phyloP scores from a whole-genome alignment of 2,329 filamentous ascomycete genomes.

The Pseudohalonectria lignicola region DNA sequence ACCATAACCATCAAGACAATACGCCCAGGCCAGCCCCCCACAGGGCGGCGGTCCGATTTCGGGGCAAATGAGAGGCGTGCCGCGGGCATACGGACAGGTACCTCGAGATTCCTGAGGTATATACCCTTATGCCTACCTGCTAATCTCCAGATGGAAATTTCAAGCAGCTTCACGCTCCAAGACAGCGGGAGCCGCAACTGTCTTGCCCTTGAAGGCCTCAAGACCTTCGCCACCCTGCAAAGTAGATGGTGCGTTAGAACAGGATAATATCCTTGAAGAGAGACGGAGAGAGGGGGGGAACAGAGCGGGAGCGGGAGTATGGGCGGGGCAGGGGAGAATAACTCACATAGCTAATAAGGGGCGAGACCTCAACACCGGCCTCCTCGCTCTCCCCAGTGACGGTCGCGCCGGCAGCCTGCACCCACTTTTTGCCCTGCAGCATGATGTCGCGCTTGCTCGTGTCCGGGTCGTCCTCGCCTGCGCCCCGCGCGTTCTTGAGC shows the following conservation, averaged over 20 bases:
- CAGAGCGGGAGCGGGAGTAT: neutral
- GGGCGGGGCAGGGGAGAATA: too few relatives aligned
- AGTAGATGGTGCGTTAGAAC: neutral
- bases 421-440: slow-evolving; percentile 80
- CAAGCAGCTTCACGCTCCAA: slow-evolving; percentile 28
- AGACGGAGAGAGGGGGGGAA: neutral
- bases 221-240: slow-evolving; percentile 51
- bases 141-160: too few relatives aligned
- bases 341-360: slow-evolving; percentile 91
- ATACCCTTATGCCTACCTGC: too few relatives aligned
- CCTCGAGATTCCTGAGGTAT: too few relatives aligned
- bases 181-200: slow-evolving; percentile 39
- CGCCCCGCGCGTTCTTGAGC: slow-evolving; percentile 79
- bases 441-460: slow-evolving; percentile 89
- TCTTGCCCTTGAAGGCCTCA: slow-evolving; percentile 40
- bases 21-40: too few relatives aligned
- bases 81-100: too few relatives aligned
- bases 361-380: slow-evolving; percentile 78
- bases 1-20: too few relatives aligned
- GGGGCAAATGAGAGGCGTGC: too few relatives aligned
- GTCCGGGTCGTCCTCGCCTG: slow-evolving; percentile 85
- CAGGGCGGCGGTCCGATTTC: too few relatives aligned
- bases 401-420: slow-evolving; percentile 64
- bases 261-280: slow-evolving; percentile 7
- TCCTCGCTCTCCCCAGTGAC: slow-evolving; percentile 54